Conservation (phyloP, 2,329 filamentous ascomycete species). For the Karstenula rhodostoma region DNA sequence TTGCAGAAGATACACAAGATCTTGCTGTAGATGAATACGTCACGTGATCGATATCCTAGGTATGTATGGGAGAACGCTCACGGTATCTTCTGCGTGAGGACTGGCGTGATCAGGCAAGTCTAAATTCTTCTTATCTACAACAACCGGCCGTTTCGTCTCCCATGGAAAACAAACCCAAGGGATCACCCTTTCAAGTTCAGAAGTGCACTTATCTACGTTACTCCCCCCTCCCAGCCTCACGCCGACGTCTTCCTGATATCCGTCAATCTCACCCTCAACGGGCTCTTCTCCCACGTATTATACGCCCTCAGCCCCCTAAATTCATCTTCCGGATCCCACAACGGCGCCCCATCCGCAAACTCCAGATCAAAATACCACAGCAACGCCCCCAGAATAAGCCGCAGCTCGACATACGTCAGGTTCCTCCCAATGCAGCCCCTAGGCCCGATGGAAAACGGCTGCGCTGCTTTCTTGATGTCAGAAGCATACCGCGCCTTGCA, state of each 20-base stretch:
- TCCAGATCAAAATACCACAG: slow-evolving; percentile 48
- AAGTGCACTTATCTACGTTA: no score
- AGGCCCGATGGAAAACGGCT: slow-evolving; percentile 43
- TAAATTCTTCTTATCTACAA: no score
- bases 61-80: no score
- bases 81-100: no score
- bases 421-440: slow-evolving; percentile 43
- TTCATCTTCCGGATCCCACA: slow-evolving; percentile 40
- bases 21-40: no score
- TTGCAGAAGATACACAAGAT: no score
- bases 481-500: slow-evolving; percentile 23
- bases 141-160: no score
- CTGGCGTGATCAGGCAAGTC: no score
- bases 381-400: slow-evolving; percentile 40
- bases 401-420: slow-evolving; percentile 47
- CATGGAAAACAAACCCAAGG: no score
- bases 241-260: slow-evolving; percentile 35
- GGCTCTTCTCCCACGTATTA: slow-evolving; percentile 47
- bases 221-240: slow-evolving; percentile 14
- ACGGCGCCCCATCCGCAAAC: slow-evolving; percentile 38
- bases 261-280: slow-evolving; percentile 41
- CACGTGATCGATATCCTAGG: no score
- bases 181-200: no score
- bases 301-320: slow-evolving; percentile 39
- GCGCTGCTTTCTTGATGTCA: slow-evolving; percentile 41